phyloP scores from a whole-genome alignment of 768 basidiomycete genomes.

The Suillus lakei region DNA sequence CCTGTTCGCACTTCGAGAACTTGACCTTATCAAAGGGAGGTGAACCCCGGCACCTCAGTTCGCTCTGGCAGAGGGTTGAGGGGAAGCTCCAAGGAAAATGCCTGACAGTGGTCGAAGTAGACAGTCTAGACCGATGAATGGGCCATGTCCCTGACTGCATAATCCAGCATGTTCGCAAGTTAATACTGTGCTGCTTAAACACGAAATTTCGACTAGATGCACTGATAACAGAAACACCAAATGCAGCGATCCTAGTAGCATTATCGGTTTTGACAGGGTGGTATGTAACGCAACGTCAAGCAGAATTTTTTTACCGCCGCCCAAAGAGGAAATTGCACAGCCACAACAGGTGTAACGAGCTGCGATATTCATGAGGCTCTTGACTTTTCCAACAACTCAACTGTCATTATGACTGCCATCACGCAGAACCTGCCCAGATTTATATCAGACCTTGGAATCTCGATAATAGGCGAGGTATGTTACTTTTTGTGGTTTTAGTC shows the following conservation, averaged over 20 bases:
- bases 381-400: conserved; percentile 7
- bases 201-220: background rate
- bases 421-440: conserved; percentile 88
- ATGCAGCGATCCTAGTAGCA: too few relatives aligned
- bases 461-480: conserved; percentile 80
- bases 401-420: conserved; percentile 66
- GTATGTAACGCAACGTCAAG: too few relatives aligned
- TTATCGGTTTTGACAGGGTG: too few relatives aligned
- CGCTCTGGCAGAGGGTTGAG: too few relatives aligned
- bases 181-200: background rate
- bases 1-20: too few relatives aligned
- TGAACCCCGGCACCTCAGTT: too few relatives aligned
- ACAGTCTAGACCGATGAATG: background rate
- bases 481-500: background rate
- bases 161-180: background rate
- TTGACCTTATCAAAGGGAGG: too few relatives aligned
- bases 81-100: background rate
- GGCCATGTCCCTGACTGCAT: background rate
- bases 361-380: background rate
- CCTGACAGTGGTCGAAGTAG: background rate
- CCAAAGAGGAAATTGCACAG: conserved; percentile 24
- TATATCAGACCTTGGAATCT: conserved; percentile 78
- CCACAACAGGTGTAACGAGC: conserved; percentile 20
- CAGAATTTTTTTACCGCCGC: conserved; percentile 10
- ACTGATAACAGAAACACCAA: too few relatives aligned